phyloP scores from a whole-genome alignment of 768 basidiomycete genomes.

The Xanthoconium purpureum region DNA sequence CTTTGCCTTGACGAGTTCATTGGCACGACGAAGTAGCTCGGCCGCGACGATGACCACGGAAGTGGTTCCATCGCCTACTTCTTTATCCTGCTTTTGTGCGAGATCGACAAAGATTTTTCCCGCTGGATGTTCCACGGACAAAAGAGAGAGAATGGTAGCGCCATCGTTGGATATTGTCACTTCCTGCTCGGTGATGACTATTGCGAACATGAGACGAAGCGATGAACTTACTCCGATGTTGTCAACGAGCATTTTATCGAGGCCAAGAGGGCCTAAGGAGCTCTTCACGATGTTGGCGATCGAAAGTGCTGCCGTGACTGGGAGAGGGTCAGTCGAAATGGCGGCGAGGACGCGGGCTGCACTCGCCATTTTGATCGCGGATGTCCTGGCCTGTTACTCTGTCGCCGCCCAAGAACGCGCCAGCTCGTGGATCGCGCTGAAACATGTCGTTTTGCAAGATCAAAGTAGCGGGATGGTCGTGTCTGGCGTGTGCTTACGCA shows the following conservation, averaged over 20 bases:
- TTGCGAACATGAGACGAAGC: neutral
- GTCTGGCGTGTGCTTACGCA: constrained; percentile 22
- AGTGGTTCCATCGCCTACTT: constrained; percentile 98
- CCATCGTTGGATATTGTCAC: constrained; percentile 99
- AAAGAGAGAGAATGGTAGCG: constrained; percentile 92
- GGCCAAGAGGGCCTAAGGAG: constrained; percentile 89
- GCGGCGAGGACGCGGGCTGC: neutral
- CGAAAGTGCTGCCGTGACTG: constrained; percentile 92
- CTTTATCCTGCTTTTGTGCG: constrained; percentile 98
- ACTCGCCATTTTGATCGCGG: constrained; percentile 89
- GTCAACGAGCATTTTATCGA: constrained; percentile 97
- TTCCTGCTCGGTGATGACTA: constrained; percentile 55
- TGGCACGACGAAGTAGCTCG: constrained; percentile 93
- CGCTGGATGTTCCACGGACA: constrained; percentile 95
- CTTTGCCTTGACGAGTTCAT: constrained; percentile 96
- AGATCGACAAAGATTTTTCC: constrained; percentile 97
- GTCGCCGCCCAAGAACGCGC: constrained; percentile 92
- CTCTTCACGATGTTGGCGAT: constrained; percentile 98
- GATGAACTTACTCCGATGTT: constrained; percentile 79
- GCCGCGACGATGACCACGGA: constrained; percentile 98
- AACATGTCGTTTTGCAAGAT: constrained; percentile 50
- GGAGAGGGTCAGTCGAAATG: neutral
- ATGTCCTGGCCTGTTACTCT: constrained; percentile 94
- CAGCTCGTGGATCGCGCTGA: constrained; percentile 88
- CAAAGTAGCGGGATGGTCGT: neutral